These are phyloP conservation scores for Aureobasidium sp. DNA, from an alignment of 2,329 filamentous ascomycete genomes.

Conservation along the genomic window DNA sequence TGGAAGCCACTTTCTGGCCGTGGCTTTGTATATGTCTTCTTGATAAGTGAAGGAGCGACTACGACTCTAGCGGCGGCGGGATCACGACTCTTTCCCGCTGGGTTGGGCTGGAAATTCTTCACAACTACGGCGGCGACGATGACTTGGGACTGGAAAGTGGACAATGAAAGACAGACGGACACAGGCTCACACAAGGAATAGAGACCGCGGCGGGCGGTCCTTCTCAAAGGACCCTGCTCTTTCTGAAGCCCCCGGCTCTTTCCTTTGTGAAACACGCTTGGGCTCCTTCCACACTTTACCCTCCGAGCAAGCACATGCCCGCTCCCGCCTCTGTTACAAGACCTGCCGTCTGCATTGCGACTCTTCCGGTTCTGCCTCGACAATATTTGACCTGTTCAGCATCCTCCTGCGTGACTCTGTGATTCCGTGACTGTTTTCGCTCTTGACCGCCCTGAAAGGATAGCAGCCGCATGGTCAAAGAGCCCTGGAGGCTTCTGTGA, in stretches of 20 bases:
- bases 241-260: neutral
- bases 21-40: constrained; percentile 1
- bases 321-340: neutral
- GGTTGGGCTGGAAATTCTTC: neutral
- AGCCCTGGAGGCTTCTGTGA: neutral
- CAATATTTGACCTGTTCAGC: neutral
- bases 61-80: neutral
- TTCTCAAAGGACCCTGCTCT: constrained; percentile 2
- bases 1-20: constrained; percentile 6
- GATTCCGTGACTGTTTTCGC: neutral
- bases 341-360: neutral
- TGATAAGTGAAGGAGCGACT: neutral
- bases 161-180: constrained; percentile 6
- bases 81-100: neutral
- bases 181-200: neutral
- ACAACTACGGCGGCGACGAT: neutral
- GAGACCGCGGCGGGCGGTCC: neutral
- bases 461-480: neutral
- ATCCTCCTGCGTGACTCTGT: neutral
- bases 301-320: neutral
- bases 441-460: neutral
- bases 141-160: neutral
- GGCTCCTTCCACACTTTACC: neutral
- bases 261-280: constrained; percentile 4
- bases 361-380: neutral